phyloP scores from a whole-genome alignment of 1,139 yeast species.

The Scheffersomyces cryptocercus region DNA sequence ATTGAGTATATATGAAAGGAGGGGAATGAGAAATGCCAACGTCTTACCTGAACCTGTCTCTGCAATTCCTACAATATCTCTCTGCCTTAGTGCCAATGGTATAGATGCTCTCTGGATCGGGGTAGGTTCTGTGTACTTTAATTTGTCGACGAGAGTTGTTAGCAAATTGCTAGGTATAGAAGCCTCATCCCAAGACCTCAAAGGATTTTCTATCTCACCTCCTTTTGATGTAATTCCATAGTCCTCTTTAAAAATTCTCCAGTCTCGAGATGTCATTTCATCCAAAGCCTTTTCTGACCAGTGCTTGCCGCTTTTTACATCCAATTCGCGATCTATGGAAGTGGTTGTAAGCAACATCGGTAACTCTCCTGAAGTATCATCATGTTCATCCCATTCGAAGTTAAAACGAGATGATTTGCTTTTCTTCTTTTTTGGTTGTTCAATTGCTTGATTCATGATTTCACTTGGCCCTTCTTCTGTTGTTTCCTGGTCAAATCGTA shows the following conservation, averaged over 20 bases:
- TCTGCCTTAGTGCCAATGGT: constrained; percentile 61
- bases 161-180: constrained; percentile 46
- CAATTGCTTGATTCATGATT: constrained; percentile 1
- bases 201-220: constrained; percentile 52
- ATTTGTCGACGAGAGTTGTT: constrained; percentile 30
- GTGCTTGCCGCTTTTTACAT: constrained; percentile 39
- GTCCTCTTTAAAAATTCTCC: constrained; percentile 87
- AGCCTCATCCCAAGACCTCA: constrained; percentile 74
- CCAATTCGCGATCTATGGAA: constrained; percentile 9
- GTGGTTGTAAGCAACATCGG: constrained; percentile 38
- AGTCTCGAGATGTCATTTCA: constrained; percentile 79
- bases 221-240: constrained; percentile 67
- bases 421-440: constrained; percentile 8
- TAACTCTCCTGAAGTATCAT: constrained; percentile 58
- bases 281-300: constrained; percentile 70
- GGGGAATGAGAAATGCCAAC: constrained; percentile 80
- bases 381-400: constrained; percentile 69
- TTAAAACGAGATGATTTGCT: constrained; percentile 43
- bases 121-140: constrained; percentile 67
- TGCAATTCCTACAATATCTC: constrained; percentile 87
- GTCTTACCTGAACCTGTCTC: constrained; percentile 98
- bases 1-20: constrained; percentile 55
- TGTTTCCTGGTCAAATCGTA: constrained; percentile 7
- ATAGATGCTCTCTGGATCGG: constrained; percentile 90
- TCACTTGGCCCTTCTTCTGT: constrained; percentile 5